These are phyloP conservation scores for Ehretia macrophylla DNA, from an alignment of 257 asterid genomes.

Conservation along the genomic window DNA sequence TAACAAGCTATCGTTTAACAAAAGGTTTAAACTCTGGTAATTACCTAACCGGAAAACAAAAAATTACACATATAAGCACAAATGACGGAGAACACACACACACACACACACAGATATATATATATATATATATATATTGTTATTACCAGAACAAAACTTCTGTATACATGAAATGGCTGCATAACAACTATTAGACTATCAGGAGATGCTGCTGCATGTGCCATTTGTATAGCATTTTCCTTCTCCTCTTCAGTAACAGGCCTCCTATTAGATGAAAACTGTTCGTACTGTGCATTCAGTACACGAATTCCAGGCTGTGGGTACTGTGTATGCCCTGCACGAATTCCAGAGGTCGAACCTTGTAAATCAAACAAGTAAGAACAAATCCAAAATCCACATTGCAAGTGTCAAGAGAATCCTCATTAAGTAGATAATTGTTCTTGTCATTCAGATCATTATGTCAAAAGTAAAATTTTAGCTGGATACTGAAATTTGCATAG, in stretches of 20 bases:
- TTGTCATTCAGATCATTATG: no score
- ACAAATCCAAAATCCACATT: no score
- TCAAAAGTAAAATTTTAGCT: no score
- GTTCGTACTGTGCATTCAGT: slow-evolving; percentile 5
- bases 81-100: background rate
- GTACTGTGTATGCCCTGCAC: background rate
- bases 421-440: no score
- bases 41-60: no score
- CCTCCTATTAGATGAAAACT: slow-evolving; percentile 28
- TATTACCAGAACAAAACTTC: slow-evolving; percentile 33
- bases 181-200: slow-evolving; percentile 25
- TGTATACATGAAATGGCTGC: slow-evolving; percentile 33
- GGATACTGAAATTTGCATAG: background rate
- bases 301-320: no score
- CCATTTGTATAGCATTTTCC: slow-evolving; percentile 16
- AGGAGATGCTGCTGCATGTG: slow-evolving; percentile 11
- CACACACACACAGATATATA: background rate
- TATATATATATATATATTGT: no score
- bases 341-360: background rate
- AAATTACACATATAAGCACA: no score
- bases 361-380: background rate
- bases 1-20: no score
- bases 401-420: no score
- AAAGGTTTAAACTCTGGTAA: no score
- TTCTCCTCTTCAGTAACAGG: slow-evolving; percentile 26